Conservation (phyloP, 352 stramenopile species). For the Phytophthora pseudosyringae region DNA sequence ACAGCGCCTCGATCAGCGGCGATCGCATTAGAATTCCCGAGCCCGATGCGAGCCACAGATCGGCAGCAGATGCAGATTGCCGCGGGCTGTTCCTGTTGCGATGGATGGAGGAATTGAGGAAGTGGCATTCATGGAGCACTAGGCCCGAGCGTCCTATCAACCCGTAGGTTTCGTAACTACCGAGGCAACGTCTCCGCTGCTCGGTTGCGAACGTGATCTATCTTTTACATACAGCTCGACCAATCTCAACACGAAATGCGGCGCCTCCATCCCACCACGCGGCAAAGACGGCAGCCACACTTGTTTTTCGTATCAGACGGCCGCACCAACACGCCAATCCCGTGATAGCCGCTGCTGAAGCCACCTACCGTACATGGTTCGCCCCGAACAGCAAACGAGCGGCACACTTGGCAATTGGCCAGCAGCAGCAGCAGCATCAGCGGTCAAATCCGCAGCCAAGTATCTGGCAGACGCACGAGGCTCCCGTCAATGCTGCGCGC, state of each 20-base stretch:
- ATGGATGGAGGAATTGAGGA: too few relatives aligned
- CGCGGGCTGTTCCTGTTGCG: too few relatives aligned
- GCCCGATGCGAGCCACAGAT: background rate
- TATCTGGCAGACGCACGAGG: background rate
- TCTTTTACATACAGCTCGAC: too few relatives aligned
- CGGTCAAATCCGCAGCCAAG: background rate
- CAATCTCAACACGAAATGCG: too few relatives aligned
- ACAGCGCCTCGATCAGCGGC: background rate
- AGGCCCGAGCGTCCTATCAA: too few relatives aligned
- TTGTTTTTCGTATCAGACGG: constrained; percentile 13
- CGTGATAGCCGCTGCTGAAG: constrained; percentile 11
- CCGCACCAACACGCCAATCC: constrained; percentile 22
- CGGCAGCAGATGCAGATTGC: too few relatives aligned
- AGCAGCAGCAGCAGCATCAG: background rate
- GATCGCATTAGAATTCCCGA: background rate
- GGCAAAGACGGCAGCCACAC: constrained; percentile 9
- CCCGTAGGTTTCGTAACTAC: too few relatives aligned
- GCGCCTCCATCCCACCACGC: background rate
- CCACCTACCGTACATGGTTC: constrained; percentile 8
- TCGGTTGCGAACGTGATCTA: too few relatives aligned
- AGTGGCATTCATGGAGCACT: too few relatives aligned
- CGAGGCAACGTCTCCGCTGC: too few relatives aligned
- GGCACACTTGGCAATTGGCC: constrained; percentile 23
- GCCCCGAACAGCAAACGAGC: constrained; percentile 26
- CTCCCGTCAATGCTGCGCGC: constrained; percentile 18